These are phyloP conservation scores for Tetradesmus lagerheimii DNA, from an alignment of 139 green algal genomes.

Conservation along the genomic window DNA sequence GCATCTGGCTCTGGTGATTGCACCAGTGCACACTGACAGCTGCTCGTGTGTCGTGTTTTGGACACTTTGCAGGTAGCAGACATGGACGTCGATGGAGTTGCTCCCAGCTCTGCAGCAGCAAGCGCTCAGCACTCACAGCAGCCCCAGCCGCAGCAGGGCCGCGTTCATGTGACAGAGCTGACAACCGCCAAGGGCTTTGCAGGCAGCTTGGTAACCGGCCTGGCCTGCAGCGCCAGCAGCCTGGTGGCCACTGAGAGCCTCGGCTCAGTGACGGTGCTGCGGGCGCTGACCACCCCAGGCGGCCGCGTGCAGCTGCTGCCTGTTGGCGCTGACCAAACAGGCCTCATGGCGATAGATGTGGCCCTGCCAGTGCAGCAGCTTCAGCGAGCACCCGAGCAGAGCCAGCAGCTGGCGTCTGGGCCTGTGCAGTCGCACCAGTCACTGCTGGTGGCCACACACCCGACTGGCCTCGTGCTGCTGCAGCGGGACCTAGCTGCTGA, in stretches of 20 bases:
- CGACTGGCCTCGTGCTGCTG: constrained; percentile 20
- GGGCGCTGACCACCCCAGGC: not conserved
- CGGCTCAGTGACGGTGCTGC: not conserved
- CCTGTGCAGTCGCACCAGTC: not conserved
- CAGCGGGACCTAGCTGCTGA: constrained; percentile 30
- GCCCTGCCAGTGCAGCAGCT: not conserved
- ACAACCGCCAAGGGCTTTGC: not conserved
- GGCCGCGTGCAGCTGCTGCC: constrained; percentile 21
- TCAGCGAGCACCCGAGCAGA: not conserved
- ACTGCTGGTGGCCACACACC: constrained; percentile 26
- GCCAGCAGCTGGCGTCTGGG: not conserved
- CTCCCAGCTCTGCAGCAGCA: not conserved
- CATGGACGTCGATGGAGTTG: not conserved
- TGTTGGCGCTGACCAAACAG: not conserved
- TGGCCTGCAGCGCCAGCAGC: not conserved
- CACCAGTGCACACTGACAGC: not conserved
- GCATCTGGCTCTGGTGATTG: not conserved
- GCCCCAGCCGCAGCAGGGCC: not conserved
- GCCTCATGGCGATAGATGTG: constrained; percentile 21
- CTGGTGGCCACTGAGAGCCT: constrained; percentile 14
- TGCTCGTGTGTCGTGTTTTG: not conserved
- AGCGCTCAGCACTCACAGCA: not conserved
- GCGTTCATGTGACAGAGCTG: not conserved
- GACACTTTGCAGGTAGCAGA: not conserved
- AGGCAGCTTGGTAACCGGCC: not conserved